phyloP scores from a whole-genome alignment of 257 asterid species.

The Solanum okadae region DNA sequence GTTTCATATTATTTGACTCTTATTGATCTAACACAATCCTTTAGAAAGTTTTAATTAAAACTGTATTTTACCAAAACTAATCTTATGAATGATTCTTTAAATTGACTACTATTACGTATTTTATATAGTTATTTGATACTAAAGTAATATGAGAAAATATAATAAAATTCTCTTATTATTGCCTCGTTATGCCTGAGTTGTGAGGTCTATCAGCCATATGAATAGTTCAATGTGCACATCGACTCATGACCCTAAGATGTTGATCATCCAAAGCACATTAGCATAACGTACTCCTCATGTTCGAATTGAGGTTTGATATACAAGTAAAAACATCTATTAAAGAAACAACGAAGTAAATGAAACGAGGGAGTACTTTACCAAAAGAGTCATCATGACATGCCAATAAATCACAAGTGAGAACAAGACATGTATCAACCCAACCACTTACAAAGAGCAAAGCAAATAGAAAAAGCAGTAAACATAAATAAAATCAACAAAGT shows the following conservation, averaged over 20 bases:
- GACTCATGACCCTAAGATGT: rapidly evolving
- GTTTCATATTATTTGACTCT: not conserved
- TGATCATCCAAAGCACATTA: not conserved
- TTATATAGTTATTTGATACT: not conserved
- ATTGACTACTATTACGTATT: not conserved
- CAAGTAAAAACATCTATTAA: no score
- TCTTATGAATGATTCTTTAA: not conserved
- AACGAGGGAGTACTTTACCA: not conserved
- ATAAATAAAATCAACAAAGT: not conserved
- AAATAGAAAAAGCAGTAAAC: not conserved
- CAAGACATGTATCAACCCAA: not conserved
- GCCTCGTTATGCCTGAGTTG: no score
- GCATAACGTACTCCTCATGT: not conserved
- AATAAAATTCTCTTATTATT: not conserved
- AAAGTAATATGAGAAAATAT: not conserved
- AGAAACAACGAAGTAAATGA: not conserved
- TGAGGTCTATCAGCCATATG: not conserved
- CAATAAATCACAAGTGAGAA: not conserved
- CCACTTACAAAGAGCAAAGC: not conserved
- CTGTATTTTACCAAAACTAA: not conserved
- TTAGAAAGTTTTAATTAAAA: not conserved
- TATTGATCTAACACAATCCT: not conserved
- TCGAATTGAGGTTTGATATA: no score
- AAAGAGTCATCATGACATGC: not conserved
- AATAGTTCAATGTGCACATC: no score